phyloP scores from a whole-genome alignment of 1,139 yeast genomes.

The Debaryomyces nepalensis region DNA sequence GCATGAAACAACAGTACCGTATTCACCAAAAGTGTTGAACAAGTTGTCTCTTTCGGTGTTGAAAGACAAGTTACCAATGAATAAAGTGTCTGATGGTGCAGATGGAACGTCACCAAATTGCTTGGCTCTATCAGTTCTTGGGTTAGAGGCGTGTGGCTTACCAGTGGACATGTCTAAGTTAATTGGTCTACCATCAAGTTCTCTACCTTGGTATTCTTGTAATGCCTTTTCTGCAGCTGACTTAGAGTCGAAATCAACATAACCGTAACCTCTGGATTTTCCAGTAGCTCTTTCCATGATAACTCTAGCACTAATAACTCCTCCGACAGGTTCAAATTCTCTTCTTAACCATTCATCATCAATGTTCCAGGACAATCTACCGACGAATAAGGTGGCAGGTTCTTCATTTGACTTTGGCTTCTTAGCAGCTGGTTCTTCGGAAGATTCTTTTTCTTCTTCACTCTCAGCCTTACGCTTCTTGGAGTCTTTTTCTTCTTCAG shows the following conservation, averaged over 20 bases:
- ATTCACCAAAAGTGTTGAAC: constrained; percentile 70
- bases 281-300: constrained; percentile 92
- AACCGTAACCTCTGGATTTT: constrained; percentile 96
- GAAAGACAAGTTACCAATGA: constrained; percentile 95
- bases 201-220: constrained; percentile 84
- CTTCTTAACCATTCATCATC: constrained; percentile 92
- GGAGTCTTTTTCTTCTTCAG: constrained; percentile 27
- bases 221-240: constrained; percentile 88
- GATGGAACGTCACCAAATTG: constrained; percentile 89
- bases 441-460: constrained; percentile 31
- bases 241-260: constrained; percentile 86
- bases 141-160: constrained; percentile 64
- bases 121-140: constrained; percentile 76
- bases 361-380: constrained; percentile 95
- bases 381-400: constrained; percentile 91
- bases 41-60: constrained; percentile 80
- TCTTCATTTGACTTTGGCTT: constrained; percentile 49
- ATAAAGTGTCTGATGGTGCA: constrained; percentile 91
- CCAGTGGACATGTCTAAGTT: constrained; percentile 91
- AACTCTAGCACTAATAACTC: constrained; percentile 87
- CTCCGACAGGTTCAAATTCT: constrained; percentile 84
- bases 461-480: constrained; percentile 44
- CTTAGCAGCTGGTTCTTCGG: constrained; percentile 42
- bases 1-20: constrained; percentile 83
- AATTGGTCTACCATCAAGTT: constrained; percentile 95